phyloP scores from a whole-genome alignment of 768 basidiomycete genomes.

The Galerina marginata region DNA sequence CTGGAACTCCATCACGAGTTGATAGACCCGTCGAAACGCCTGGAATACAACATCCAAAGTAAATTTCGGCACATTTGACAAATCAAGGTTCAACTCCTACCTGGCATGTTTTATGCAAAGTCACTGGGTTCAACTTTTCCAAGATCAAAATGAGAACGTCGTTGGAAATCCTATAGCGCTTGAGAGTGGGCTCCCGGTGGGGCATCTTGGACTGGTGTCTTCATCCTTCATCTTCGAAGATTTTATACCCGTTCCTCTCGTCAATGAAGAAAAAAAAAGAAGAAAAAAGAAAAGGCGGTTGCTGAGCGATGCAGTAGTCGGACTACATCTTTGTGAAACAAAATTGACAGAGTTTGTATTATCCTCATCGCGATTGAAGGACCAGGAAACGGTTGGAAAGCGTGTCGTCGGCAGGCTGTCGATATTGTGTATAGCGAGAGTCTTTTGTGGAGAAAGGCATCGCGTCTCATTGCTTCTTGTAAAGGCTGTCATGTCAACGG shows the following conservation, averaged over 20 bases:
- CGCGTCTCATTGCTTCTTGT: constrained; percentile 43
- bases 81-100: constrained; percentile 29
- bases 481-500: constrained; percentile 63
- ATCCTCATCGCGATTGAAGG: constrained; percentile 47
- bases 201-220: constrained; percentile 48
- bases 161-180: constrained; percentile 55
- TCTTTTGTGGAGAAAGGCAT: constrained; percentile 54
- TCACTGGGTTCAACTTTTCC: constrained; percentile 52
- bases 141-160: constrained; percentile 57
- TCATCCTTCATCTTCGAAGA: constrained; percentile 35
- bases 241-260: constrained; percentile 51
- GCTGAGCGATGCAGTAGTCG: constrained; percentile 47
- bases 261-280: constrained; percentile 47
- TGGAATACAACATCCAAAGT: constrained; percentile 23
- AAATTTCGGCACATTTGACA: constrained; percentile 8
- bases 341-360: constrained; percentile 47
- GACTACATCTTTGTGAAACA: constrained; percentile 43
- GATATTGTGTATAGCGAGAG: constrained; percentile 49
- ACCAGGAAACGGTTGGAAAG: constrained; percentile 44
- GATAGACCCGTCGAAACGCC: constrained; percentile 53
- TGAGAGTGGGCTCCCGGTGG: constrained; percentile 47
- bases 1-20: constrained; percentile 51
- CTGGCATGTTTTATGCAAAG: constrained; percentile 53
- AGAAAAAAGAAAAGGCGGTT: constrained; percentile 47
- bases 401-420: constrained; percentile 52